Base-by-base conservation (phyloP, 176 grass and related monocot genomes). In the Raddia distichophylla region DNA sequence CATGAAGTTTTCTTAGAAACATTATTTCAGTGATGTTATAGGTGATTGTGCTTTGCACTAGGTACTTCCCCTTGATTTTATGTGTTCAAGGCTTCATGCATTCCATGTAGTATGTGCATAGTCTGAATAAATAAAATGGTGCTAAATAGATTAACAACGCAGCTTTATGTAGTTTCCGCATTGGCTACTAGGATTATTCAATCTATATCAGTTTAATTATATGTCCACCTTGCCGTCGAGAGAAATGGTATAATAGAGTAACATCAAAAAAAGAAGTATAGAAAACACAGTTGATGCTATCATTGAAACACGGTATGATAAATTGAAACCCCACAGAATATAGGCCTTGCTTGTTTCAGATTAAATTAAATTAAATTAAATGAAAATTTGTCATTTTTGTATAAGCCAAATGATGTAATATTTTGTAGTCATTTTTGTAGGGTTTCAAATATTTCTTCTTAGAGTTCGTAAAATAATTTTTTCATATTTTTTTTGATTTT, bases 1-100 rank as follows among this genome's bases (percentile, higher is more conserved):
- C 18, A 60, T 0, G 2, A 69, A 61, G 67, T 42, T 42, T 32
- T 27, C 7, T 40, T 16, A 59, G 3, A 6, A 79, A 54, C 34
- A 34, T 34, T 0, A 33, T 57, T 67, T 13, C 8, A 33, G 15
- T 69, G 52, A 56, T 46, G 37, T 84, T 77, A 0, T 35, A 9
- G 43, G 14, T 5, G 12, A 51, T 37, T 27, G 22, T 11, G 1
- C 12, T 69, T 80, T 22, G 2, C 5, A 2, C n/a, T 20, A 82
- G 7, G 68, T 68, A 49, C 13, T 67, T 59, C 22, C 73, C 20
- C 42, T 35, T 42, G 17, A 48, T 60, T 69, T 84, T 69, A 57
- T 11, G 7, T 49, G 17, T 69, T 67, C 0, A 64, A 76, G 44
- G 58, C 40, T 58, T 37, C 42, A 83, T 46, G 34, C n/a, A 20